These are phyloP conservation scores for Eimeria tenella DNA, from an alignment of 169 alveolate genomes.

Conservation along the genomic window DNA sequence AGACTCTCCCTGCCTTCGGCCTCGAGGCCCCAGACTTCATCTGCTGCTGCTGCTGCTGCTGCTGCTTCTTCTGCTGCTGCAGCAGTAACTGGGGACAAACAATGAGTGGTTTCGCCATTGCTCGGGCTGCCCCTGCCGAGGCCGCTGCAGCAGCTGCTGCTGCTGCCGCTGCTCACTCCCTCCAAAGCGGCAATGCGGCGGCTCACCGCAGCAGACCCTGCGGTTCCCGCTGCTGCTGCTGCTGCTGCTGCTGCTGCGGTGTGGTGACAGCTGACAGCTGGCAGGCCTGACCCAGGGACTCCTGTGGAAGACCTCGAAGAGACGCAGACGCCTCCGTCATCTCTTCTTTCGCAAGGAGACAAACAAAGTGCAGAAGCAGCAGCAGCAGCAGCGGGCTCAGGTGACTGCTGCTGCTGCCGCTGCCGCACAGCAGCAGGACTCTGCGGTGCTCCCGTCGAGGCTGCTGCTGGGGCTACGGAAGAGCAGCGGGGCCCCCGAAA, in stretches of 20 bases:
- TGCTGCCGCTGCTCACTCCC: background rate
- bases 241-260: too few relatives aligned
- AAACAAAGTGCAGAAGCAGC: background rate
- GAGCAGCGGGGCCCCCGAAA: too few relatives aligned
- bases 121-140: background rate
- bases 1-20: background rate
- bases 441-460: background rate
- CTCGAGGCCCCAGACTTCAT: background rate
- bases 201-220: background rate
- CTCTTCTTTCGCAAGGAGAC: too few relatives aligned
- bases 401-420: too few relatives aligned
- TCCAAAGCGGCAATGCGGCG: background rate
- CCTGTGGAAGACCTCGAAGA: background rate
- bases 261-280: background rate
- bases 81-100: too few relatives aligned
- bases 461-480: background rate
- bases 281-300: background rate
- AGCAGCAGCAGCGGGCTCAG: background rate
- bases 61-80: too few relatives aligned
- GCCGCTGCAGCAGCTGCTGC: conserved; percentile 16
- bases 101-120: background rate
- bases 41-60: background rate
- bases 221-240: background rate
- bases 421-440: too few relatives aligned
- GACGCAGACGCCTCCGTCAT: background rate